Base-by-base conservation (phyloP, 306 rosid genomes). In the Urtica urens region DNA sequence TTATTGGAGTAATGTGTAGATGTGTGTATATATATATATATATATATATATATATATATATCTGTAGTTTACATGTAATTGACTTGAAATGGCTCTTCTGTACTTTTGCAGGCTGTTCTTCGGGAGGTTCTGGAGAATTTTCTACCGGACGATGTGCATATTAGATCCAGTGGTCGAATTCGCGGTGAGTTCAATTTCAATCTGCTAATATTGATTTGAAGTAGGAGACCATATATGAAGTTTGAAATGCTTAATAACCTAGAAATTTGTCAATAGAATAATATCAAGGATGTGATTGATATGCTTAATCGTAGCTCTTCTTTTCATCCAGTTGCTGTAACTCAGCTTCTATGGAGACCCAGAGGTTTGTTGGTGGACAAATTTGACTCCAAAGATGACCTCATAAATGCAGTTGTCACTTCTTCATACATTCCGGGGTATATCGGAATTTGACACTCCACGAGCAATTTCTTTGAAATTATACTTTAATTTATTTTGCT, bases 361-460 rank as follows among this genome's bases (percentile, higher is more conserved):
- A 76, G 90, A 67, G 97, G 97, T 45, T 60, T 88, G 70, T 64
- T 88, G 84, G 90, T 88, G 57, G 97, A 88, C 74, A 74, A 77
- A 56, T 88, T 81, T 71, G 90, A 84, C 61, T 88, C 97, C 63
- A 88, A 84, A 80, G 95, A 81, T 68, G 97, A 88, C 74, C 95
- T 88, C 72, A 88, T 88, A 51, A 72, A 78, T 68, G 97, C 97
- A 44, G 95, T 88, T 63, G 72, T 84, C 51, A 88, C 97, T 64
- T 88, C 97, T 51, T 88, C 97, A 70, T 88, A 81, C 69, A 84
- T 88, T 72, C 97, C 97, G 64, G 97, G 97, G 97, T 88, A 76
- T 60, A 76, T 53, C 63, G 72, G 33, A 49, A 55, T 34, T 24
- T 53, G 60, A 43, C 54, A 6, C 58, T 66, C 57, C 55, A 20